These are phyloP conservation scores for Amanita pseudoporphyria DNA, from an alignment of 768 basidiomycete genomes.

Conservation along the genomic window DNA sequence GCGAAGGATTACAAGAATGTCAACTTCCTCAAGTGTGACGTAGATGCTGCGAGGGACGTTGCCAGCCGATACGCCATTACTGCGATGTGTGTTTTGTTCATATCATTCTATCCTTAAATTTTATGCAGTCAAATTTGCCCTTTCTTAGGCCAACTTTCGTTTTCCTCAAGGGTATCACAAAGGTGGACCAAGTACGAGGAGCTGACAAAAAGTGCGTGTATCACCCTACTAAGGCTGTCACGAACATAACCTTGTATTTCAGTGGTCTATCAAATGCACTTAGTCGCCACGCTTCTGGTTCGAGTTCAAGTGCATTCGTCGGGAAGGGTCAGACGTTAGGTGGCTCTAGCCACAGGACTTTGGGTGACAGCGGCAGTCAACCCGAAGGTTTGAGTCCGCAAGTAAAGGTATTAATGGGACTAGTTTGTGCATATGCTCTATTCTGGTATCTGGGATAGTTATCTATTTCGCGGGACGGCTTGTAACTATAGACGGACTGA, in stretches of 20 bases:
- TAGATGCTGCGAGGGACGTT: slow-evolving; percentile 64
- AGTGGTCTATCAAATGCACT: slow-evolving; percentile 58
- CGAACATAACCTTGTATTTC: slow-evolving; percentile 3
- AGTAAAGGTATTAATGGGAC: slow-evolving; percentile 50
- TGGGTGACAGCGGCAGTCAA: slow-evolving; percentile 17
- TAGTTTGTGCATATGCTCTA: slow-evolving; percentile 55
- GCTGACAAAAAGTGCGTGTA: slow-evolving; percentile 52
- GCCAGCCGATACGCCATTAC: slow-evolving; percentile 51
- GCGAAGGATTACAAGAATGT: slow-evolving; percentile 59
- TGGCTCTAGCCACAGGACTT: slow-evolving; percentile 25
- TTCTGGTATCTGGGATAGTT: slow-evolving; percentile 39
- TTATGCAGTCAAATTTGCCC: background rate
- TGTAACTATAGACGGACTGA: background rate
- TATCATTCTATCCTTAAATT: background rate
- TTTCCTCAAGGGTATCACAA: slow-evolving; percentile 56
- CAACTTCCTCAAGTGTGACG: slow-evolving; percentile 80
- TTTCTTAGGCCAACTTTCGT: slow-evolving; percentile 70
- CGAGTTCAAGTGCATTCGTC: slow-evolving; percentile 40
- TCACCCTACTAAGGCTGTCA: background rate
- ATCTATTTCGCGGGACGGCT: background rate
- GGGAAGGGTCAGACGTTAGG: slow-evolving; percentile 72
- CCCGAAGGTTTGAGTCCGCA: slow-evolving; percentile 37
- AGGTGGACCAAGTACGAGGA: slow-evolving; percentile 66
- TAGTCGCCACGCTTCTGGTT: slow-evolving; percentile 35
- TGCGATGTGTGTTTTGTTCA: slow-evolving; percentile 50